Evolutionary conservation across 1,284 basidiomycete species (phyloP).

Genomic region (Cerrena zonata): DNA sequence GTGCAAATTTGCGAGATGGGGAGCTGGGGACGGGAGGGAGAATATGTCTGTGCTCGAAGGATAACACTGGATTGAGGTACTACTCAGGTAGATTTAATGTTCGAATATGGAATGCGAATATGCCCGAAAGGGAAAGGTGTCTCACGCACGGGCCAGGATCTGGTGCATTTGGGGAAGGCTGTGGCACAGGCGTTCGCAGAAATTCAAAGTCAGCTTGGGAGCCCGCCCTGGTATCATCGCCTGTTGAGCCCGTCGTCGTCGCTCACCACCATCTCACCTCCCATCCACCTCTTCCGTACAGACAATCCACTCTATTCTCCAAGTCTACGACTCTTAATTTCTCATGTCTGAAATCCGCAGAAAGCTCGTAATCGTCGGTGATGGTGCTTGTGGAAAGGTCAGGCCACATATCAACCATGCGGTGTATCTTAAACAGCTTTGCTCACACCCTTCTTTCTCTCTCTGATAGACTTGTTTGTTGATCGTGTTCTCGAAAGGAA

Average conservation of each 20-base stretch:
- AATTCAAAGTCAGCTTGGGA: conserved; percentile 8
- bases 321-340: conserved; percentile 10
- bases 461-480: conserved; percentile 48
- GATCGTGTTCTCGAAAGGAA: conserved; percentile 66
- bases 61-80: not conserved
- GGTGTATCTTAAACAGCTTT: not conserved
- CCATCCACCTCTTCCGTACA: conserved; percentile 14
- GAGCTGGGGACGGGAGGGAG: conserved; percentile 47
- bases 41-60: conserved; percentile 39
- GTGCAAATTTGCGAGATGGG: conserved; percentile 61
- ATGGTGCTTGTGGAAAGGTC: conserved; percentile 58
- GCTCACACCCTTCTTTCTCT: not conserved
- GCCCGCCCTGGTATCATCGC: conserved; percentile 7
- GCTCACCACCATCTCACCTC: conserved; percentile 11
- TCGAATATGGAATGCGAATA: not conserved
- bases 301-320: conserved; percentile 12
- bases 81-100: not conserved
- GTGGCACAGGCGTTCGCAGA: conserved; percentile 1
- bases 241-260: conserved; percentile 1
- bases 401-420: not conserved
- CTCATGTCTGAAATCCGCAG: conserved; percentile 44
- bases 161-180: conserved; percentile 3
- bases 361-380: conserved; percentile 54
- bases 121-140: not conserved
- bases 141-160: conserved; percentile 8